Evolutionary conservation across 2,329 filamentous ascomycete species (phyloP), one percentile per base, ranked within the genome.

Genomic region (Ilyonectria mors-panacis): DNA sequence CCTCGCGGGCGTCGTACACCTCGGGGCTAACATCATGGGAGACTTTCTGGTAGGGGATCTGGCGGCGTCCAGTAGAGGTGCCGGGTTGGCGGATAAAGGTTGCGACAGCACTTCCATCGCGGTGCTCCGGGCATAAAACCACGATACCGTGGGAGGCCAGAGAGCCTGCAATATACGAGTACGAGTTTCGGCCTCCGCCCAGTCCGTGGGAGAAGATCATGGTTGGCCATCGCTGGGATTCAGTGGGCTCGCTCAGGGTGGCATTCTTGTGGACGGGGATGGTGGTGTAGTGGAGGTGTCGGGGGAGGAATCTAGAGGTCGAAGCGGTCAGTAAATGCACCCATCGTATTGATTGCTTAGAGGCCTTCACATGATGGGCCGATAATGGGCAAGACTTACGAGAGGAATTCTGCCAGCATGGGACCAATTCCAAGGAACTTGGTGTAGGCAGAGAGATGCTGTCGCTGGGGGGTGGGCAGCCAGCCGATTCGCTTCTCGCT

Each of bases 171-270:
- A 97, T 82, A 76, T 95, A 92, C n/a, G 93, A 95, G 82, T 97
- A 97, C 12, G 93, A 90, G 75, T 96, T 96, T 71, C 93, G 88
- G 66, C 89, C 91, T 42, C 94, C 94, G 42, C 93, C 94, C 1
- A 97, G 85, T 1, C 94, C 94, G 77, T 97, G 94, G 1, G 93
- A 96, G 81, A 97, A 97, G 69, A 97, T 85, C 83, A 94, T 90
- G 0, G 94, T 92, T 0, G 94, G 94, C 92, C 93, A 96, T 82
- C 89, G 84, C 63, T 85, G 82, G 65, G 83, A 81, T 4, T 83
- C 75, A 4, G 84, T 81, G 12, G 89, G 76, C 65, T 83, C 66
- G 76, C 90, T 85, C 8, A 95, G 80, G 6, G 86, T 84, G 12
- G 93, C 93, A 77, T 94, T 93, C 72, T 93, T 91, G 71, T 89